A percentile compares a stretch with the other conserved stretches of the same genome.
Conservation (phyloP, 306 rosid genomes). For the Begonia peltatifolia region DNA sequence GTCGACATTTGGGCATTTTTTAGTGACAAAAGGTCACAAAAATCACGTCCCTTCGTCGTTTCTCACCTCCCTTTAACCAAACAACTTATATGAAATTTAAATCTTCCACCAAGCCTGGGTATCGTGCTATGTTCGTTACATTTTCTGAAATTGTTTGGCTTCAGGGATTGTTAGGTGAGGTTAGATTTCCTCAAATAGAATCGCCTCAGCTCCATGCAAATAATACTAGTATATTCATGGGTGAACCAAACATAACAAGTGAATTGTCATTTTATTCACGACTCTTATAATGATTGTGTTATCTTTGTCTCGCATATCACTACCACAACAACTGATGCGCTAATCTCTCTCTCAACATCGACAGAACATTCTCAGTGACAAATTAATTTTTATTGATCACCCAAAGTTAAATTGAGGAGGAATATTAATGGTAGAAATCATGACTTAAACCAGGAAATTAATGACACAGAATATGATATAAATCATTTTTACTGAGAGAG, state of each 20-base stretch:
- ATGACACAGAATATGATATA: no score
- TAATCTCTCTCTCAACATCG: neutral
- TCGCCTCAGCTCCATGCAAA: neutral
- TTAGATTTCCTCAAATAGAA: neutral
- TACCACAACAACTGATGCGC: no score
- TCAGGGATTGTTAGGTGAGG: neutral
- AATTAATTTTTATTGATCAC: neutral
- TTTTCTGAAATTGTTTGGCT: neutral
- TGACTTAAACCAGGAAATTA: no score
- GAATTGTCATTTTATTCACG: slow-evolving; percentile 1
- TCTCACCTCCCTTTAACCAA: no score
- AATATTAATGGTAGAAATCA: no score
- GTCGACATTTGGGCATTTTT: no score
- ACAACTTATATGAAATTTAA: no score
- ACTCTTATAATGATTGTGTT: neutral
- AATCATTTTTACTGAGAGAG: no score
- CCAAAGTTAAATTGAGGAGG: neutral
- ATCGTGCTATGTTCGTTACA: neutral
- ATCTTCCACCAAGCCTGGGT: slow-evolving; percentile 1
- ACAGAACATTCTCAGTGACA: neutral
- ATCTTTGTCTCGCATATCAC: slow-evolving; percentile 1
- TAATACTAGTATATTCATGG: neutral
- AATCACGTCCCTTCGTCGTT: no score
- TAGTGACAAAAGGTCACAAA: no score
- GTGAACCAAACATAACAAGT: neutral